phyloP scores from a whole-genome alignment of 371 early-diverging fungal genomes.

The Mucor lusitanicus region DNA sequence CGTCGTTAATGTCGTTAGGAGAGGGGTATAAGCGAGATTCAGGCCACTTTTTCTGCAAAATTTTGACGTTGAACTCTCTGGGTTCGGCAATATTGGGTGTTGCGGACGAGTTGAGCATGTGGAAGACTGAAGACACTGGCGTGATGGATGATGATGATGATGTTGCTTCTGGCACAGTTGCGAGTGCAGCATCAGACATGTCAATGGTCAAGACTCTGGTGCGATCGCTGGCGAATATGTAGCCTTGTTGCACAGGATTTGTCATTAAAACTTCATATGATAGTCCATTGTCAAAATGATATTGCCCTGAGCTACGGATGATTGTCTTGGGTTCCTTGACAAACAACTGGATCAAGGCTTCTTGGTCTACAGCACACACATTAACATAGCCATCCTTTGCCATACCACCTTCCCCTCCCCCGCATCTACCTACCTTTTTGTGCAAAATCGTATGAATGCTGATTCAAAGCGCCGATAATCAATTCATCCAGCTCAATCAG shows the following conservation, averaged over 20 bases:
- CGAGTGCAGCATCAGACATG: slow-evolving; percentile 29
- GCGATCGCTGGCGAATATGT: slow-evolving; percentile 37
- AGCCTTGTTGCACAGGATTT: slow-evolving; percentile 72
- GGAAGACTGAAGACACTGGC: slow-evolving; percentile 21
- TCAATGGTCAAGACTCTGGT: slow-evolving; percentile 39
- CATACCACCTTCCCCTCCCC: neutral
- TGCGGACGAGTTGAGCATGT: slow-evolving; percentile 22
- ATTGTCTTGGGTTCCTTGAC: slow-evolving; percentile 40
- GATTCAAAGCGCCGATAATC: slow-evolving; percentile 63
- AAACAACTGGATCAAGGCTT: slow-evolving; percentile 18
- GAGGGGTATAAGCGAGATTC: slow-evolving; percentile 53
- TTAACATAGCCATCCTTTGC: neutral
- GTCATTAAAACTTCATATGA: slow-evolving; percentile 56
- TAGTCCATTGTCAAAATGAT: slow-evolving; percentile 23
- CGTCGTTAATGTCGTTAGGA: slow-evolving; percentile 57
- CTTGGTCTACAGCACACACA: slow-evolving; percentile 16
- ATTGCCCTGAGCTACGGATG: slow-evolving; percentile 47
- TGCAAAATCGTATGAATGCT: slow-evolving; percentile 55
- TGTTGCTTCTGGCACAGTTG: neutral
- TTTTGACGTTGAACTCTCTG: slow-evolving; percentile 33
- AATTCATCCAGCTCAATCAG: slow-evolving; percentile 66
- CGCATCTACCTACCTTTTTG: slow-evolving; percentile 49
- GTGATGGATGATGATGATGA: slow-evolving; percentile 4
- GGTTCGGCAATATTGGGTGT: slow-evolving; percentile 28
- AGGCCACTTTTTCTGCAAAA: slow-evolving; percentile 51